Evolutionary conservation across 179 eudicot species (phyloP), one percentile per base, ranked within the genome.

Genomic region (Drosera spatulata): DNA sequence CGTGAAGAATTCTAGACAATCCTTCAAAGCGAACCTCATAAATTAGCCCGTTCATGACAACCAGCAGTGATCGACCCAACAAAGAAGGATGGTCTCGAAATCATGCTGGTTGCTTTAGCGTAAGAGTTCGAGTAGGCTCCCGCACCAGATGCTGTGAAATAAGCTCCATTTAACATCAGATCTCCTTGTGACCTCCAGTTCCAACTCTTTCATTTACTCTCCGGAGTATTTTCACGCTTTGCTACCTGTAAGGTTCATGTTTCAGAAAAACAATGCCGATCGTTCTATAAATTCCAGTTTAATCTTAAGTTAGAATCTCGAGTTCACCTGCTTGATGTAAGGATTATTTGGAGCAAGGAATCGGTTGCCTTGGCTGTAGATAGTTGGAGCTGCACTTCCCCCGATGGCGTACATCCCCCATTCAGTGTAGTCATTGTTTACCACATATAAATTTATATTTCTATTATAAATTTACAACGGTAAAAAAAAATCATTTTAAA

Each of bases 151-250:
- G 80, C 47, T 10, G 82, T 83, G 62, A 86, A 86, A 64, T 58
- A 86, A 14, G 95, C 95, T 52, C 95, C 95, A 45, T 86, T 86
- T 3, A 86, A 60, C 85, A 86, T 42, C 22, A 83, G 72, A 53
- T 86, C 95, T 3, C 95, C 89, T 58, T 86, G 86, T 6, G 95
- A 80, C 53, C 95, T 83, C 95, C 95, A 86, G 51, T 86, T 83
- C 95, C 95, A 86, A 2, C 59, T 55, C 59, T 77, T 86, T 89
- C 95, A 86, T 47, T 77, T 77, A 47, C 45, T 58, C 39, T 81
- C 76, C 41, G 84, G 77, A 13, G 94, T 79, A 68, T 77, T 86
- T 65, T 79, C 95, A 37, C 78, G 82, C 70, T 86, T 86, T 12
- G 95, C 83, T 62, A 86, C 83, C 88, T 85, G 63, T 13, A 22